Evolutionary conservation across 2,329 filamentous ascomycete species (phyloP).

Genomic region (Cladosporium cucumerinum): DNA sequence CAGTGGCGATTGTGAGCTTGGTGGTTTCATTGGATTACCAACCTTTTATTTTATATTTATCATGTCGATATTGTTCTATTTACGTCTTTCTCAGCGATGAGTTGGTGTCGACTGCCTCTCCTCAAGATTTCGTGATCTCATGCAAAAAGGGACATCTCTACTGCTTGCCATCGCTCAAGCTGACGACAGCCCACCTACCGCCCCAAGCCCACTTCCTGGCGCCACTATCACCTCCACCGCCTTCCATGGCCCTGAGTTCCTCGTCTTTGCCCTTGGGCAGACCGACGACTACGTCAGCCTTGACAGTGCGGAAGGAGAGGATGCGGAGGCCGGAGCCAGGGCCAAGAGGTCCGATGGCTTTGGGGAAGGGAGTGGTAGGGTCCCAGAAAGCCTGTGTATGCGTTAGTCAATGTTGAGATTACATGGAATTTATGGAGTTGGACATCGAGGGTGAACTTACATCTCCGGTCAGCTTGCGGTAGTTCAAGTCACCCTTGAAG

Average conservation of each 20-base stretch:
- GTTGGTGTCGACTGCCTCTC: not conserved
- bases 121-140: not conserved
- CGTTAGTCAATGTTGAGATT: not conserved
- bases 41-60: not conserved
- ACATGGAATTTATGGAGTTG: not conserved
- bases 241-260: conserved; percentile 64
- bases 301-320: conserved; percentile 87
- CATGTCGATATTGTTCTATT: not conserved
- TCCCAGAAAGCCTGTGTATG: conserved; percentile 64
- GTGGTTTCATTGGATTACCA: not conserved
- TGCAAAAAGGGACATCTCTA: not conserved
- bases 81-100: not conserved
- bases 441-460: conserved; percentile 44
- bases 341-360: conserved; percentile 83
- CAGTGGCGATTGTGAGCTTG: not conserved
- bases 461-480: conserved; percentile 86
- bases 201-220: conserved; percentile 89
- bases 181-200: conserved; percentile 95
- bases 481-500: conserved; percentile 97
- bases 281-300: conserved; percentile 92
- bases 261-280: conserved; percentile 81
- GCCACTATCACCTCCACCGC: conserved; percentile 66
- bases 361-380: conserved; percentile 77
- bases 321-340: conserved; percentile 77
- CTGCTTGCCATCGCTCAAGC: conserved; percentile 69